Evolutionary conservation across 2,329 filamentous ascomycete genomes (phyloP), one percentile per base, ranked within the genome.

Genomic region (Colletotrichum endophyticum): DNA sequence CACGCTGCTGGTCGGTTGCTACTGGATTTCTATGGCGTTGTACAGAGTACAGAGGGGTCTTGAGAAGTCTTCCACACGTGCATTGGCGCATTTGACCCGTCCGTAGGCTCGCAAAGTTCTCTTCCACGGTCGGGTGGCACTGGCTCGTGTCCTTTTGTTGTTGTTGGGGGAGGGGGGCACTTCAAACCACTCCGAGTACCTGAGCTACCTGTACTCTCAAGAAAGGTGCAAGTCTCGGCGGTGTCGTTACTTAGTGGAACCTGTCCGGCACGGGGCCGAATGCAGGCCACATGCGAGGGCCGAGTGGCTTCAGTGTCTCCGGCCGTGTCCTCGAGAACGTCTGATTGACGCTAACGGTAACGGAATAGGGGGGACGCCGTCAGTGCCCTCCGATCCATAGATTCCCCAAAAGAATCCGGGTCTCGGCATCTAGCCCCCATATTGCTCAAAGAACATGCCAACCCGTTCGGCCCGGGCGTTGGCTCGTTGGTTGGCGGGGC

Each of bases 211-310:
- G n/a, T 11, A 53, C 44, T 53, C 6, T 59, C 27, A 28, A 68
- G 25, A 32, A 30, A 32, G 7, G 56, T 56, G 28, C 15, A 57
- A 32, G 36, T 34, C 69, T 75, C 73, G 73, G 69, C 57, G 28
- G 22, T 19, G 36, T 66, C 66, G 67, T 64, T 36, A 15, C 36
- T 28, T 16, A 56, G 64, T 73, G 73, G 57, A 34, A n/a, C 32
- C 12, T 9, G 22, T 28, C 59, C 56, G 70, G 57, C 34, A 69
- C 70, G 70, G 73, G 73, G 64, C 73, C 73, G 64, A 69, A 69
- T 63, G 39, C 59, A 66, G 49, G n/a, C 66, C 53, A 63, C 32
- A 62, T 62, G 22, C n/a, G 25, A 66, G 61, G 39, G 22, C 72
- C 66, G 66, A 73, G 39, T 57, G 39, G 27, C 27, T 64, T 27